Evolutionary conservation across 1,139 yeast genomes (phyloP), one percentile per base, ranked within the genome.

Genomic region (Yamadazyma atmosphaerica): DNA sequence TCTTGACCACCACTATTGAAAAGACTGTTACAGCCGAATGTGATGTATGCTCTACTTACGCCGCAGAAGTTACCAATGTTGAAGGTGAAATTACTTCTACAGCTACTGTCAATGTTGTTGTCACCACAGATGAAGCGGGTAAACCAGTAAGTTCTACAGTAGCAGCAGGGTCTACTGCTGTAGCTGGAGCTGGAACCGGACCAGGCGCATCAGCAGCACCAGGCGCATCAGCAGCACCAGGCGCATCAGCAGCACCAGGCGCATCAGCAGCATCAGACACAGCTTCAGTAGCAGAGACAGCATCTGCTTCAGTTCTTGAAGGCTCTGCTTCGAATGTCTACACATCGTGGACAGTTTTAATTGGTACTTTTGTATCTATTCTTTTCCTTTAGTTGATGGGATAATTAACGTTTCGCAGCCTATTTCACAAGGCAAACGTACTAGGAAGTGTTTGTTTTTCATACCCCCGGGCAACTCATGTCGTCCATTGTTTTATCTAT

Each of bases 161-260:
- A 9, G 25, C 33, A 8, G n/a, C 33, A 19, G 32, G n/a, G n/a
- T n/a, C n/a, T n/a, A n/a, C 32, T 16, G 32, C 15, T 12, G 33
- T 19, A 19, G 4, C 33, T 12, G 19, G 16, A 19, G 11, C 23
- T 12, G 25, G 25, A 18, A 13, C 17, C n/a, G 16, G 11, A 27
- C 7, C 30, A 5, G 17, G 8, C 4, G 16, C 9, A 27, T 5
- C 30, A 5, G 30, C 17, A 6, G 30, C n/a, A 8, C 7, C 18
- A 7, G 17, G 18, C 8, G 30, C 18, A 14, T 4, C 17, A 6
- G 30, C 17, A 7, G 30, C 18, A 12, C 11, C 30, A 4, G 30
- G 16, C 6, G 30, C 16, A 4, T 8, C 30, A 6, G 5, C 30
- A 7, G 30, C 10, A 12, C 11, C 30, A n/a, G 18, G 22, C 9